Evolutionary conservation across 2,329 filamentous ascomycete genomes (phyloP), one percentile per base, ranked within the genome.

Genomic region (Polychaeton citri): DNA sequence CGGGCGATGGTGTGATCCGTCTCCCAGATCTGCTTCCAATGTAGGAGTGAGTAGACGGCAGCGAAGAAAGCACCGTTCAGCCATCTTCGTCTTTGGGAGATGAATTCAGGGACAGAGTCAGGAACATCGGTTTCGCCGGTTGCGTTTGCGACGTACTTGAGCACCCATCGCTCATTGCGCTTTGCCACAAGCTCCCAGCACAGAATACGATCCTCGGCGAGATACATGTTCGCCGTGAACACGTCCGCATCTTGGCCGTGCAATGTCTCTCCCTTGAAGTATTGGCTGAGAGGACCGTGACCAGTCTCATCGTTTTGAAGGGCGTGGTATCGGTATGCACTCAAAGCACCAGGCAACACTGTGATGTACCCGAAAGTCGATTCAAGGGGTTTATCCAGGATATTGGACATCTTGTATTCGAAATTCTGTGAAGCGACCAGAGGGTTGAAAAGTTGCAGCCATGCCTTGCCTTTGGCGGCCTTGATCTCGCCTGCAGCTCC

Each of bases 361-460:
- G 88, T 96, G 48, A 98, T 98, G 56, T 96, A 98, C 2, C 90
- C 90, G 57, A 98, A 98, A 0, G 94, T 88, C 0, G 85, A 94
- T 58, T 98, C 90, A 2, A 98, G 67, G 0, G 90, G 90, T 60
- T 98, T 98, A 58, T 98, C 90, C 18, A 98, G 69, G 51, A 98
- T 98, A 51, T 98, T 98, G 28, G 86, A 94, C 85, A 98, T 95
- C 62, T 98, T 98, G 68, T 98, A 98, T 65, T 98, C 90, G 48
- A 98, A 98, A 57, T 98, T 98, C 52, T 98, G 90, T 32, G 86
- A 93, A 0, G 90, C 90, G 12, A 98, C 88, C 5, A 98, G 69
- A 0, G 90, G 90, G 51, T 98, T 98, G 32, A 98, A 66, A 12
- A 98, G 69, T 43, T 88, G 85, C 4, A 76, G 66, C 53, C 85